These are phyloP conservation scores for Prosopis cineraria DNA, from an alignment of 306 rosid species.

Conservation along the genomic window DNA sequence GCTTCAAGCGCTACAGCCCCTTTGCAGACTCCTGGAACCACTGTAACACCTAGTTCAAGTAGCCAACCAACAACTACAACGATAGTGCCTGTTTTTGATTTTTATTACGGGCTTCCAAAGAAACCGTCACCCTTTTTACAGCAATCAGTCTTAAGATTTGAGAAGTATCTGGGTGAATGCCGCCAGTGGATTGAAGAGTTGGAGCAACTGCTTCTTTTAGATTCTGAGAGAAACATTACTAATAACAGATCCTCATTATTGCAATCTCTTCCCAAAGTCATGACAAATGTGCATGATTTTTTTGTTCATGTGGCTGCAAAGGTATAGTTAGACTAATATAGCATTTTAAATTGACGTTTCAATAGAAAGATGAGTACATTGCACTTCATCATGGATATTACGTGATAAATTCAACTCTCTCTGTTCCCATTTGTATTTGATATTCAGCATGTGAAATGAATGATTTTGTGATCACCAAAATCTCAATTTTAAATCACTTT, in stretches of 20 bases:
- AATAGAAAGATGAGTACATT: constrained; percentile 4
- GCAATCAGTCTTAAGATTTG: constrained; percentile 88
- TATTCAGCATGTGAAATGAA: constrained; percentile 7
- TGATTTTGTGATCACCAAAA: constrained; percentile 3
- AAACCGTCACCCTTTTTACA: constrained; percentile 92
- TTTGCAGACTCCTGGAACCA: constrained; percentile 64
- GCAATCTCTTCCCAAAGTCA: constrained; percentile 93
- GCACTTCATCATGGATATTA: constrained; percentile 11
- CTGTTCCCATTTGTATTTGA: constrained; percentile 4
- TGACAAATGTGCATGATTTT: constrained; percentile 93
- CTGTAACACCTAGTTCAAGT: constrained; percentile 46
- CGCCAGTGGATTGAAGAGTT: constrained; percentile 93
- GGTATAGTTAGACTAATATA: constrained; percentile 51
- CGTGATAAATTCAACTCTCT: neutral
- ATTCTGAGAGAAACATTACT: constrained; percentile 62
- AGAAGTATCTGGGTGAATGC: constrained; percentile 80
- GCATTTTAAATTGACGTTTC: constrained; percentile 12
- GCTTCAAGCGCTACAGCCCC: constrained; percentile 72
- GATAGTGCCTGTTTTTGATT: constrained; percentile 85
- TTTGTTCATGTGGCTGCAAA: constrained; percentile 96
- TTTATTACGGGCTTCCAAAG: constrained; percentile 89
- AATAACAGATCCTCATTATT: constrained; percentile 63
- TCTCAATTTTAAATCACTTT: constrained; percentile 16
- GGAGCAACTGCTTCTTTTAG: constrained; percentile 83
- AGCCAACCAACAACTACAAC: constrained; percentile 66